Percentiles rank a stretch among this genome's conserved stretches.
These are phyloP conservation scores for Verticillium nonalfalfae DNA, from an alignment of 2,329 filamentous ascomycete species.

Conservation along the genomic window DNA sequence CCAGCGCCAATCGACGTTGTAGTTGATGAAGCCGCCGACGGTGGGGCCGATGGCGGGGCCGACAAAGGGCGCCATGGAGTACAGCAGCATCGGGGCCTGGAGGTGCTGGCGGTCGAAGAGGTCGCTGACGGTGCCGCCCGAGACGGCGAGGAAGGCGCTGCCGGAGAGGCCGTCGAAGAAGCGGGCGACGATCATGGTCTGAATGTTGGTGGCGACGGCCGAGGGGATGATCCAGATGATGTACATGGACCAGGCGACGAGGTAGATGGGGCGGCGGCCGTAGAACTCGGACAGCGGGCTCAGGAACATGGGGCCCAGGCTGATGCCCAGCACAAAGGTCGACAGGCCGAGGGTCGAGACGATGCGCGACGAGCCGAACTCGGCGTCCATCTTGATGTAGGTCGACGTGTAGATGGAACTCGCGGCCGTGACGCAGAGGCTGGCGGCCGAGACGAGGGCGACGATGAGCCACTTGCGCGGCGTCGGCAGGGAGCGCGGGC, in stretches of 20 bases:
- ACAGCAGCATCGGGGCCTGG: slow-evolving; percentile 78
- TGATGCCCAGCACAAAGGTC: slow-evolving; percentile 71
- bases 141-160: slow-evolving; percentile 63
- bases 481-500: slow-evolving; percentile 62
- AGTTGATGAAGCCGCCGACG: slow-evolving; percentile 77
- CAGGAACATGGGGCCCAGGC: slow-evolving; percentile 56
- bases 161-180: slow-evolving; percentile 74
- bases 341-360: slow-evolving; percentile 77
- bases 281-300: slow-evolving; percentile 70
- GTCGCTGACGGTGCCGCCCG: slow-evolving; percentile 81
- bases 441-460: slow-evolving; percentile 64
- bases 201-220: slow-evolving; percentile 74
- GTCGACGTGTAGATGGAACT: slow-evolving; percentile 87
- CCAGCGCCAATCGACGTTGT: slow-evolving; percentile 70
- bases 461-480: slow-evolving; percentile 76
- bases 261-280: slow-evolving; percentile 74
- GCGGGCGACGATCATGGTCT: slow-evolving; percentile 69
- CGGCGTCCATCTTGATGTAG: slow-evolving; percentile 67
- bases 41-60: slow-evolving; percentile 55
- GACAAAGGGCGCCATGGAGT: slow-evolving; percentile 58
- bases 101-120: slow-evolving; percentile 64
- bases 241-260: slow-evolving; percentile 67
- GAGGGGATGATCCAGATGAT: slow-evolving; percentile 76
- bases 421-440: slow-evolving; percentile 77
- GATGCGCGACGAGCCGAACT: slow-evolving; percentile 65